phyloP scores from a whole-genome alignment of 768 basidiomycete species.

The Lactarius hatsudake region DNA sequence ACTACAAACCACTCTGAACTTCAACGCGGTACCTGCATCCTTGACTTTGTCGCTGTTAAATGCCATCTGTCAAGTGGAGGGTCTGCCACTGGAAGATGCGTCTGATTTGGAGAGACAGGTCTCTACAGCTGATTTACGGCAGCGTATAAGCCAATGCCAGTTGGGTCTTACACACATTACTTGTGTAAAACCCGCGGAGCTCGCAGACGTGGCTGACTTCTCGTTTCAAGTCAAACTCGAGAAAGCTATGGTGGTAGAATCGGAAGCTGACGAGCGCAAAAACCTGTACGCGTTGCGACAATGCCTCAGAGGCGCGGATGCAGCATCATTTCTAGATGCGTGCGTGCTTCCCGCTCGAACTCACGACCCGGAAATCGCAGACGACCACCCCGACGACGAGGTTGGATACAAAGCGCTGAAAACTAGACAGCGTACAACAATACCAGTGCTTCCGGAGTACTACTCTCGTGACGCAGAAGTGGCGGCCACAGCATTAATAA shows the following conservation, averaged over 20 bases:
- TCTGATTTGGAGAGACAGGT: background rate
- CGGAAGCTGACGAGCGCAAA: conserved; percentile 9
- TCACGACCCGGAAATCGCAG: conserved; percentile 14
- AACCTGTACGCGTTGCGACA: conserved; percentile 13
- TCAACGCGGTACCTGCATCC: conserved; percentile 39
- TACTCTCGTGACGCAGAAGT: conserved; percentile 22
- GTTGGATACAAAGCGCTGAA: conserved; percentile 40
- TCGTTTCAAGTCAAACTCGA: conserved; percentile 17
- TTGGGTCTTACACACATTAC: conserved; percentile 17
- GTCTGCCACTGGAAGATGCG: conserved; percentile 7
- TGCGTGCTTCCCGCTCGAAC: conserved; percentile 13
- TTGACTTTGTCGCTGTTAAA: conserved; percentile 30
- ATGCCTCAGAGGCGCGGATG: conserved; percentile 20
- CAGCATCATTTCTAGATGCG: conserved; percentile 26
- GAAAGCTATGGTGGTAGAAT: background rate
- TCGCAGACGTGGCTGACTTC: conserved; percentile 8
- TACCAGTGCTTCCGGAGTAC: conserved; percentile 23
- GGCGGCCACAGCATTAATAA: conserved; percentile 5
- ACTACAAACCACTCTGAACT: conserved; percentile 66
- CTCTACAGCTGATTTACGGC: conserved; percentile 23
- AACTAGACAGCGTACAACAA: conserved; percentile 1
- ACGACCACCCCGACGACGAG: conserved; percentile 50
- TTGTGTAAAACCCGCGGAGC: conserved; percentile 1
- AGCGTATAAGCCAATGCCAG: conserved; percentile 24
- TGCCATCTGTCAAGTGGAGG: conserved; percentile 26